Conservation (phyloP, 2,329 filamentous ascomycete genomes). For the Fusarium sp. region DNA sequence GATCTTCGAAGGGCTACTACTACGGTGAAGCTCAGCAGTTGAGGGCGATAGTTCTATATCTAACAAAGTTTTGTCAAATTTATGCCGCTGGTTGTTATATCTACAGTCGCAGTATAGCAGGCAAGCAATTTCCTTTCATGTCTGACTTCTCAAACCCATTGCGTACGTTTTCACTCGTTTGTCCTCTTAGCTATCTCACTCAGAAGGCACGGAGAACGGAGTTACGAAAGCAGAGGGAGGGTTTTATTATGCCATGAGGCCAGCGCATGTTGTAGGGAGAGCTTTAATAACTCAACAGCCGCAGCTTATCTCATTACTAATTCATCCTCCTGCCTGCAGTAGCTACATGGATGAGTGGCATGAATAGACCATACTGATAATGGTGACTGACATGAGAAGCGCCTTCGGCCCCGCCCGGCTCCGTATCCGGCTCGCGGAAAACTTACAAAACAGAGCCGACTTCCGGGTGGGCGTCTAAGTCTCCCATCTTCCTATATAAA, state of each 20-base stretch:
- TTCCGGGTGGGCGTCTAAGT: constrained; percentile 5
- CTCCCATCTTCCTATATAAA: constrained; percentile 15
- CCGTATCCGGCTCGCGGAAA: constrained; percentile 29
- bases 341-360: neutral
- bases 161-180: neutral
- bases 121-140: neutral
- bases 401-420: constrained; percentile 26
- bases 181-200: neutral
- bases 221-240: neutral
- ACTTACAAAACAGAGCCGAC: constrained; percentile 37
- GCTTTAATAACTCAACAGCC: neutral
- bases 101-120: neutral
- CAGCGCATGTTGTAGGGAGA: too few species aligned
- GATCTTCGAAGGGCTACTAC: constrained; percentile 6
- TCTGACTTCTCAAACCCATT: too few species aligned
- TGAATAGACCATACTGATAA: neutral
- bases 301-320: neutral
- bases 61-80: neutral
- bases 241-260: neutral
- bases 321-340: neutral
- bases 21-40: constrained; percentile 1
- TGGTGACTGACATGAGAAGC: neutral
- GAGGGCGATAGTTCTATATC: neutral
- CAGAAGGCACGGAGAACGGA: neutral
- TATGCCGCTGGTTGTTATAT: neutral